phyloP scores from a whole-genome alignment of 352 stramenopile species.

The Phytophthora chlamydospora region DNA sequence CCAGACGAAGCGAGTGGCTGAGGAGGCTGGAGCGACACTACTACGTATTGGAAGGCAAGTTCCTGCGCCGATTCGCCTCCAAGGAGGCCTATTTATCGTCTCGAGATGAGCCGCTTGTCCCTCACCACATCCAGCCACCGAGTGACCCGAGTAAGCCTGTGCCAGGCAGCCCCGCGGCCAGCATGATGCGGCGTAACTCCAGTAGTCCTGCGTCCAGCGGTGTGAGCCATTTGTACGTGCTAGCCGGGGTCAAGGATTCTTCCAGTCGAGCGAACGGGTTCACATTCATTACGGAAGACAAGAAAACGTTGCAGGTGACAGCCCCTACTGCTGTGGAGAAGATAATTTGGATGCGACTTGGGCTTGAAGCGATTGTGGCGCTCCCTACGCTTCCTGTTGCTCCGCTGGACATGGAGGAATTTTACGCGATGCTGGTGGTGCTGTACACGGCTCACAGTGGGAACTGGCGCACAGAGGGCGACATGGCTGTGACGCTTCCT shows the following conservation, averaged over 20 bases:
- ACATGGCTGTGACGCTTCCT: constrained; percentile 89
- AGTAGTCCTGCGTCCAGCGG: constrained; percentile 50
- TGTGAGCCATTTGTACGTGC: constrained; percentile 79
- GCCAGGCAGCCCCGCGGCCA: constrained; percentile 38
- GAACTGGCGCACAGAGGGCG: constrained; percentile 83
- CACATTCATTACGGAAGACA: constrained; percentile 90
- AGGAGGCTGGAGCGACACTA: constrained; percentile 85
- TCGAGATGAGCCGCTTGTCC: constrained; percentile 73
- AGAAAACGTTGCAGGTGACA: constrained; percentile 82
- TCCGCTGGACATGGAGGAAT: constrained; percentile 88
- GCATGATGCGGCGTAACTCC: constrained; percentile 46
- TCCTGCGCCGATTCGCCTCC: constrained; percentile 80
- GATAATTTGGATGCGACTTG: constrained; percentile 89
- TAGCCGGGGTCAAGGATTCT: constrained; percentile 88
- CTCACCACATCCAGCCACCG: constrained; percentile 46
- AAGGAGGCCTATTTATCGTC: constrained; percentile 87
- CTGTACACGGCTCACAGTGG: constrained; percentile 81
- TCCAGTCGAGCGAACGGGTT: constrained; percentile 79
- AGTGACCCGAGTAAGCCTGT: constrained; percentile 40
- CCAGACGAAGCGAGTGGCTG: constrained; percentile 83
- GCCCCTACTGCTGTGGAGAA: constrained; percentile 84
- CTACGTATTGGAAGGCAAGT: constrained; percentile 87
- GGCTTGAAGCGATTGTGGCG: constrained; percentile 85
- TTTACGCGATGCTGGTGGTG: constrained; percentile 90
- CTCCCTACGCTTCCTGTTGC: constrained; percentile 79